A percentile compares a stretch with the other conserved stretches of the same genome.
These are phyloP conservation scores for Solanum hybrid DNA, from an alignment of 305 asterid genomes.

Conservation along the genomic window DNA sequence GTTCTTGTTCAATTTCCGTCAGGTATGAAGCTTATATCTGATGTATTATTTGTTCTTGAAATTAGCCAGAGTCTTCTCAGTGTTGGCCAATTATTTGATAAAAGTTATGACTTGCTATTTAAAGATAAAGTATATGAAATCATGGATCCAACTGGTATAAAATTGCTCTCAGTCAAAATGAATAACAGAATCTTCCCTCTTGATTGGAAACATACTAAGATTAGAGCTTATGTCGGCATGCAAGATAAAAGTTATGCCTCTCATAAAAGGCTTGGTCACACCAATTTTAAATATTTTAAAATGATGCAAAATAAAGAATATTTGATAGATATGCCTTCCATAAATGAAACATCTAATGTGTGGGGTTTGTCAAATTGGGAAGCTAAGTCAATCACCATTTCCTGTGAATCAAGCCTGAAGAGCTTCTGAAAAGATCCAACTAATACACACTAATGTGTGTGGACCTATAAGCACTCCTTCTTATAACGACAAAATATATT, in stretches of 20 bases:
- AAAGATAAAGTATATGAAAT: not conserved
- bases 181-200: not conserved
- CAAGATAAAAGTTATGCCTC: not conserved
- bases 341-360: not conserved
- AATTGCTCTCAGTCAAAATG: not conserved
- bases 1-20: not conserved
- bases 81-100: not conserved
- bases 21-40: not conserved
- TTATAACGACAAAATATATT: too few species aligned
- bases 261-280: not conserved
- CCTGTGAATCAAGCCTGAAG: not conserved
- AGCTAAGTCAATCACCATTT: not conserved
- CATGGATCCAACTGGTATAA: not conserved
- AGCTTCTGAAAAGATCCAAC: not conserved
- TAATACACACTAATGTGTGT: not conserved
- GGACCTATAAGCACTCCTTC: not conserved
- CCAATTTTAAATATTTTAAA: not conserved
- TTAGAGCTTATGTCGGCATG: not conserved
- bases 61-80: not conserved
- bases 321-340: not conserved
- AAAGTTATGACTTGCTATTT: not conserved
- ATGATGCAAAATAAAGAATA: not conserved
- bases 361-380: not conserved
- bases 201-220: not conserved
- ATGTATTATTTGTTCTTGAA: not conserved